Percentiles rank a stretch among this genome's conserved stretches.
Conservation (phyloP, 192 early-diverging fungal species). For the Helicostylum pulchrum region DNA sequence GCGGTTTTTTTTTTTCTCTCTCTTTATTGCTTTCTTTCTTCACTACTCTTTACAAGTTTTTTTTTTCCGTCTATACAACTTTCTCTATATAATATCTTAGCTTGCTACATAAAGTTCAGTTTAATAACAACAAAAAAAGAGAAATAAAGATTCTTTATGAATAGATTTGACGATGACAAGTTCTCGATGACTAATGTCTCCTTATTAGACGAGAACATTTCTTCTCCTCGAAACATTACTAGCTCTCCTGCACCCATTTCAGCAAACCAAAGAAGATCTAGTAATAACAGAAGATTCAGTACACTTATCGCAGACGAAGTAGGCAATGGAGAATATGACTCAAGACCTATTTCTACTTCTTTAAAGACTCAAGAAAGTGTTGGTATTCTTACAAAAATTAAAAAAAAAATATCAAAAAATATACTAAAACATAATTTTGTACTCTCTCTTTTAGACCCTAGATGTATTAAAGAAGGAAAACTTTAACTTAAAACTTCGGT, state of each 20-base stretch:
- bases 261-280: not conserved
- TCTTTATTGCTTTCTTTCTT: not conserved
- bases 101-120: too few relatives aligned
- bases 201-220: constrained; percentile 4
- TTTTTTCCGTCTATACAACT: not conserved
- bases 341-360: constrained; percentile 36
- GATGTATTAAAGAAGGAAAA: constrained; percentile 55
- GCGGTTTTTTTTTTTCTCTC: not conserved
- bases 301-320: not conserved
- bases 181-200: constrained; percentile 14
- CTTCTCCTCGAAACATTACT: not conserved
- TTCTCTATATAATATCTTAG: too few relatives aligned
- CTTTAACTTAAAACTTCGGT: constrained; percentile 52
- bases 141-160: too few relatives aligned
- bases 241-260: not conserved
- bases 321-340: not conserved
- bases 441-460: constrained; percentile 38
- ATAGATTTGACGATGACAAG: not conserved
- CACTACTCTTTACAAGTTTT: too few relatives aligned
- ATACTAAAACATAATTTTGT: too few relatives aligned
- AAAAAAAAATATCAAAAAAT: too few relatives aligned
- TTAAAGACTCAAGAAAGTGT: constrained; percentile 54
- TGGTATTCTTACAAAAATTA: not conserved
- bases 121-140: too few relatives aligned
- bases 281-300: not conserved